Evolutionary conservation across 106 monocot genomes (phyloP), one percentile per base, ranked within the genome.

Genomic region (Phalaenopsis equestris): DNA sequence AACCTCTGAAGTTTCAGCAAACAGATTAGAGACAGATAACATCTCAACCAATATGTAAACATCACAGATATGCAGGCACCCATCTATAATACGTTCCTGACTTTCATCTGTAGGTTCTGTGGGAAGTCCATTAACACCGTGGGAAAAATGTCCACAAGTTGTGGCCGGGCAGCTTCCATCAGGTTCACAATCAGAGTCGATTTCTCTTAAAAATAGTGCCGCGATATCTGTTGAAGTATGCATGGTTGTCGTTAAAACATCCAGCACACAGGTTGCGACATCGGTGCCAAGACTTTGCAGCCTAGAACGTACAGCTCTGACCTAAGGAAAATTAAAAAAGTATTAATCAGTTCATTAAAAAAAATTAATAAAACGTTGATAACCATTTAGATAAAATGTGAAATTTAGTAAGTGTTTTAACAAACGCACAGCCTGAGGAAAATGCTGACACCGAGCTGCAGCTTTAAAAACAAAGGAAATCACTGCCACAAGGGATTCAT

Each of bases 1-100:
- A 55, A 94, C 85, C 81, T 89, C 89, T 85, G 92, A 89, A 78
- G 85, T 92, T 72, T 92, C 90, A 84, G 89, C 88, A 90, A 94
- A 92, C 18, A 98, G 52, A 42, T 83, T 72, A 64, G 94, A 91
- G 56, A 90, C 81, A 1, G 89, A 87, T 17, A 98, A 74, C 92
- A 94, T 90, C 80, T 94, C 92, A 42, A 92, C 61, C 76, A 98
- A 88, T 8, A 94, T 80, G 82, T 90, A 92, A 46, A 89, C 89
- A 89, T 98, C 97, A 65, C 92, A 86, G 14, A 89, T 79, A 85
- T 91, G 80, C 77, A 84, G 72, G 45, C 86, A 83, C 65, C 85
- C 83, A 78, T 86, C 81, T 30, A 89, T 49, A 61, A 73, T 77
- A 75, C 83, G 88, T 17, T 89, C 93, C 58, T 90, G 82, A 23